A percentile compares a stretch with the other conserved stretches of the same genome.
Conservation (phyloP, 495 filamentous ascomycete genomes). For the Penicillium paxilli region DNA sequence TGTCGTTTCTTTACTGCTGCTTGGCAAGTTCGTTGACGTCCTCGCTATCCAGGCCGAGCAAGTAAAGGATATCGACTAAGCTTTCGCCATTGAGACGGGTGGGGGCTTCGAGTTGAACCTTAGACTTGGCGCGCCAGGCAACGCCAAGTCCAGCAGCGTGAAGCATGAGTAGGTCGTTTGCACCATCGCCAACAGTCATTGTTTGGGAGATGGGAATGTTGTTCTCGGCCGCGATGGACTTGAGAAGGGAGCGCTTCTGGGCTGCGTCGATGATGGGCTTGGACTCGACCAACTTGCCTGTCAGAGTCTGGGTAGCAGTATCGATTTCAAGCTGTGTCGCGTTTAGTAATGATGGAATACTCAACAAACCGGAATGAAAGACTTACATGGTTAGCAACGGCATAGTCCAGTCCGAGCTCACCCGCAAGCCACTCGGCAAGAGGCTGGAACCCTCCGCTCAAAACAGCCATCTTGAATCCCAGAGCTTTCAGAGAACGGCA, state of each 20-base stretch:
- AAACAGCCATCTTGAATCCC: slow-evolving; percentile 82
- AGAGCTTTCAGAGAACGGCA: slow-evolving; percentile 68
- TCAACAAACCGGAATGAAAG: neutral
- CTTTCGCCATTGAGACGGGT: slow-evolving; percentile 78
- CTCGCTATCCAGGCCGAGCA: slow-evolving; percentile 73
- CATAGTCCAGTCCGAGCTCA: slow-evolving; percentile 80
- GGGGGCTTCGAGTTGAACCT: slow-evolving; percentile 83
- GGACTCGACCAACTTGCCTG: slow-evolving; percentile 68
- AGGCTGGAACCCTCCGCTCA: slow-evolving; percentile 90
- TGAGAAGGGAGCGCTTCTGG: slow-evolving; percentile 73
- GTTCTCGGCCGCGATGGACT: slow-evolving; percentile 74
- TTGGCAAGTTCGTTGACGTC: slow-evolving; percentile 56
- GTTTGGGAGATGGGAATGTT: slow-evolving; percentile 71
- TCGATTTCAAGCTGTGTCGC: slow-evolving; percentile 62
- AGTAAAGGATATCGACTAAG: slow-evolving; percentile 77
- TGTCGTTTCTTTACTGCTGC: slow-evolving; percentile 10
- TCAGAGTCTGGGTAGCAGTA: slow-evolving; percentile 63
- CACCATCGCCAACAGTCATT: slow-evolving; percentile 87
- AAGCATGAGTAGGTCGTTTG: slow-evolving; percentile 95
- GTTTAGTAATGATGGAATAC: slow-evolving; percentile 1
- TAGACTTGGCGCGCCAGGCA: slow-evolving; percentile 91
- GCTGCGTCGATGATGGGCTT: slow-evolving; percentile 80
- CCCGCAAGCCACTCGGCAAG: slow-evolving; percentile 82
- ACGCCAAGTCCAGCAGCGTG: slow-evolving; percentile 82
- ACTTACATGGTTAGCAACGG: slow-evolving; percentile 76